Base-by-base conservation (phyloP, 768 basidiomycete species). In the Leccinum variicolor region DNA sequence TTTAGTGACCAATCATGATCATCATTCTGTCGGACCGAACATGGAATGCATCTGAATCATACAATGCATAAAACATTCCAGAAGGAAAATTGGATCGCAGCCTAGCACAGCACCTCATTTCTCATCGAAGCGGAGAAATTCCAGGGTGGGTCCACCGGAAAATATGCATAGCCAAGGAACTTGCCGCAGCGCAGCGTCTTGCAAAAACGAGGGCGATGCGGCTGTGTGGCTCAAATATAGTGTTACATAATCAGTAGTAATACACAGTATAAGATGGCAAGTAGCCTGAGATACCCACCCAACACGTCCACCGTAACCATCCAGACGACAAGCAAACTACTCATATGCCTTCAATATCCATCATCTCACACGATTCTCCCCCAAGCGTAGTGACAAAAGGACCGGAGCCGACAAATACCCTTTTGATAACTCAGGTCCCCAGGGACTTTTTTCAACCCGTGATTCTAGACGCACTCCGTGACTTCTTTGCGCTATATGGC, bases 351-450 rank as follows among this genome's bases (percentile, higher is more conserved):
- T 73, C 71, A 15, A 62, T 74, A 60, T 69, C 69, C 28, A 66
- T 73, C 56, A 58, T 67, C 43, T 63, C 69, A 0, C 50, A 58
- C 9, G 59, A 62, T 29, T 49, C 54, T 21, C 54, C 55, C 9
- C 13, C 17, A 1, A 52, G 41, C 10, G 1, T 31, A 13, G 52
- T 56, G 3, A 21, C 54, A 0, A 63, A 53, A 26, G 54, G 52
- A 26, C 47, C 54, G 1, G 62, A 67, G 41, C 15, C 66, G 15
- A 96, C 94, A 31, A 98, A 98, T 73, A 90, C 94, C 0, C 77
- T 98, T 29, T 81, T 93, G 41, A 81, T 98, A 50, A 86, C 94
- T 2, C 79, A 83, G 2, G 74, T 98, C 1, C 92, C 94, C 4
- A 81, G 77, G 33, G 75, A 81, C 1, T 92, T 94, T 71, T 96